phyloP scores from a whole-genome alignment of 2,329 filamentous ascomycete genomes.

The Hypoxylon sp. region DNA sequence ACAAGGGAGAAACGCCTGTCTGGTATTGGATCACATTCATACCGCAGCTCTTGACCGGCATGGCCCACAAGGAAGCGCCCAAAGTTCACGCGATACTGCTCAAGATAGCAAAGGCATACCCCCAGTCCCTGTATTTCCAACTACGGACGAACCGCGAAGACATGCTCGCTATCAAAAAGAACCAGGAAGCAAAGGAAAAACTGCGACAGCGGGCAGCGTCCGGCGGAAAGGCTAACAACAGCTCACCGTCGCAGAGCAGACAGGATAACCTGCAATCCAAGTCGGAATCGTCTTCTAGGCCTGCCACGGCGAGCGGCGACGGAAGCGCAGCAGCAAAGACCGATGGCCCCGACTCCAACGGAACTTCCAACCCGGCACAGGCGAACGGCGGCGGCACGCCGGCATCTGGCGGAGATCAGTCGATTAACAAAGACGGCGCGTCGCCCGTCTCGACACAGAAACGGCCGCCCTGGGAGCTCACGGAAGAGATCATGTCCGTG shows the following conservation, averaged over 20 bases:
- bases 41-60: conserved; percentile 89
- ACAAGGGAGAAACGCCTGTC: conserved; percentile 95
- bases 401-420: conserved; percentile 37
- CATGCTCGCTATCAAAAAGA: conserved; percentile 90
- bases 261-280: conserved; percentile 58
- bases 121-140: conserved; percentile 95
- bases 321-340: conserved; percentile 53
- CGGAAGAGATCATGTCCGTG: conserved; percentile 92
- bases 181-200: conserved; percentile 78
- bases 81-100: conserved; percentile 86
- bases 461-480: conserved; percentile 94
- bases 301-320: conserved; percentile 60
- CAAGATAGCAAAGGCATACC: conserved; percentile 95
- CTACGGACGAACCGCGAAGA: conserved; percentile 93
- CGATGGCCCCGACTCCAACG: conserved; percentile 51
- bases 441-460: conserved; percentile 54
- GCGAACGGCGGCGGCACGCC: conserved; percentile 34
- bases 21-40: conserved; percentile 99
- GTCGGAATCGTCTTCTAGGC: conserved; percentile 54
- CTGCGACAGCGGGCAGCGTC: conserved; percentile 58
- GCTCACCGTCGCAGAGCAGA: conserved; percentile 61
- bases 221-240: conserved; percentile 54
- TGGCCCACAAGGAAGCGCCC: conserved; percentile 89
- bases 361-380: conserved; percentile 35
- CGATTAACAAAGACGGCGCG: conserved; percentile 41